Base-by-base conservation (phyloP, 1,139 yeast species). In the Protomyces inouyei region DNA sequence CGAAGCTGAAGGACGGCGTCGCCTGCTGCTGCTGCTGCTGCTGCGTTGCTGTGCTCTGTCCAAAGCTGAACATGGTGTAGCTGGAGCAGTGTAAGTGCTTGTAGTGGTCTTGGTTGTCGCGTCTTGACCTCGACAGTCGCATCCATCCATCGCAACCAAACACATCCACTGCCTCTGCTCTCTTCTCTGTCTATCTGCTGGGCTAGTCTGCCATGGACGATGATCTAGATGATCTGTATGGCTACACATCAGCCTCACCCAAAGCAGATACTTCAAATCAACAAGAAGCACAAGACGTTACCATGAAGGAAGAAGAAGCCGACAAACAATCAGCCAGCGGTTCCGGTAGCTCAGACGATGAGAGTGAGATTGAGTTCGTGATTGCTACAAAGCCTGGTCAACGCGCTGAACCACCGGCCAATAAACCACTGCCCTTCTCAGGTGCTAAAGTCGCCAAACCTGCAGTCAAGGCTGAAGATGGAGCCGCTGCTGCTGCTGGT, bases 211-310 rank as follows among this genome's bases (percentile, higher is more conserved):
- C 43, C 8, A 18, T n/a, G 48, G 48, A 43, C 18, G 72, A 69
- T 63, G 92, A 86, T 67, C 93, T 88, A 68, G 96, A 89, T 70
- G 96, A 90, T 73, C 82, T 90, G 65, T 90, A 90, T 73, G 96
- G 96, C 2, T 93, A 85, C 77, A 16, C 10, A 1, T 9, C 43
- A 14, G 48, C 18, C 10, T 43, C 48, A 5, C 48, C 48, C n/a
- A n/a, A 43, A 43, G 48, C 48, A 43, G 71, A 73, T 75, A 68
- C 72, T 67, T 68, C 73, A 73, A 36, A 70, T 66, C 4, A 67
- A 64, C 52, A 56, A 54, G 56, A 68, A 66, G 12, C 65, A 56
- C 48, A n/a, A 43, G 48, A 43, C n/a, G 48, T 43, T 10, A 43
- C 8, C 12, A 43, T 43, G 48, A 23, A 48, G 28, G 64, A 40